phyloP scores from a whole-genome alignment of 179 eudicot genomes.

The Camellia oleifera region DNA sequence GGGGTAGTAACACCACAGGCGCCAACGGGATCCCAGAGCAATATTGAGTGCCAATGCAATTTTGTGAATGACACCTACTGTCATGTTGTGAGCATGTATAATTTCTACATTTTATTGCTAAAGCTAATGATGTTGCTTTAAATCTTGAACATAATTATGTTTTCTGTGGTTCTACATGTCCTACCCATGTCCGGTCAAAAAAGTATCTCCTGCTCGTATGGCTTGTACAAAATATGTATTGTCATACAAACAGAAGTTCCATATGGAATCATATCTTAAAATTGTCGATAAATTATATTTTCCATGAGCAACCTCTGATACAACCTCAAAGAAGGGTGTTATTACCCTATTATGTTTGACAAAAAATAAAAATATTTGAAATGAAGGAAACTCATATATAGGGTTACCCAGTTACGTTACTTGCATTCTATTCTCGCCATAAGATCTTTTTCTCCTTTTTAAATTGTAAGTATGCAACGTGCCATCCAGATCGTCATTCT shows the following conservation, averaged over 20 bases:
- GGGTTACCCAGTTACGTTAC: too few species aligned
- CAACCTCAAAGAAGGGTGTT: neutral
- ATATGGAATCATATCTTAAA: neutral
- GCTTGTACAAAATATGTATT: neutral
- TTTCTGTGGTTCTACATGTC: neutral
- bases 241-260: neutral
- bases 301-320: neutral
- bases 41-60: constrained; percentile 51
- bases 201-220: too few species aligned
- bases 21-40: constrained; percentile 35
- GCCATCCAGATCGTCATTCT: neutral
- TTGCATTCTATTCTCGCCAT: neutral
- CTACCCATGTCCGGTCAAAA: neutral
- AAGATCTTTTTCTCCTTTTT: neutral
- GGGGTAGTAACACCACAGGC: constrained; percentile 26
- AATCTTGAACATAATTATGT: neutral
- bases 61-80: constrained; percentile 45
- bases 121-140: constrained; percentile 2
- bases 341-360: neutral
- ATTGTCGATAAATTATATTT: neutral
- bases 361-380: neutral
- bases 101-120: constrained; percentile 19
- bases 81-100: constrained; percentile 62
- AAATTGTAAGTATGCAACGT: neutral
- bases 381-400: neutral